Evolutionary conservation across 1,284 basidiomycete species (phyloP).

Genomic region (Ganoderma sinense): DNA sequence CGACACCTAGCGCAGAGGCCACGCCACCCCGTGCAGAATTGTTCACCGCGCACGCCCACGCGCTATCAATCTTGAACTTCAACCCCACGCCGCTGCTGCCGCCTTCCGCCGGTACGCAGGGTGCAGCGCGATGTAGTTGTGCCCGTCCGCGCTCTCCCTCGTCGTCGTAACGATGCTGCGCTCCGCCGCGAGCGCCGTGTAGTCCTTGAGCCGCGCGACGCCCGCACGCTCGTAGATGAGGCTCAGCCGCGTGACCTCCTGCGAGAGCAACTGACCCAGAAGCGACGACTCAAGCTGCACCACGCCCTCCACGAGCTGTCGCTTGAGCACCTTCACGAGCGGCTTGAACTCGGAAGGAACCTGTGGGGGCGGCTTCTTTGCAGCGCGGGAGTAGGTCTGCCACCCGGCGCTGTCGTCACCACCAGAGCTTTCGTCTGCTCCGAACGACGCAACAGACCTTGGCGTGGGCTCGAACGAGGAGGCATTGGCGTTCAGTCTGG

Average conservation of each 20-base stretch:
- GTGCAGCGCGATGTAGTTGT: constrained; percentile 55
- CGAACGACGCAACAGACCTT: not conserved
- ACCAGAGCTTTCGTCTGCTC: not conserved
- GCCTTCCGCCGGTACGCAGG: constrained; percentile 28
- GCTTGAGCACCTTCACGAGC: constrained; percentile 38
- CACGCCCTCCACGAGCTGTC: constrained; percentile 43
- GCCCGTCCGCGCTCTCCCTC: constrained; percentile 35
- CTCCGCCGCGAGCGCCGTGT: constrained; percentile 53
- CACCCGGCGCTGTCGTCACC: constrained; percentile 9
- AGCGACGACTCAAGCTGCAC: constrained; percentile 35
- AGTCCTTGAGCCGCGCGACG: constrained; percentile 55
- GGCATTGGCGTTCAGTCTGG: not conserved
- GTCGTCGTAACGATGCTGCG: constrained; percentile 55
- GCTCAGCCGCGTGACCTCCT: constrained; percentile 33
- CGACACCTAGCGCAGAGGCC: not conserved
- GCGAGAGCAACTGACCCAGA: constrained; percentile 37
- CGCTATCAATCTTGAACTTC: not conserved
- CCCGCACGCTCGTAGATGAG: constrained; percentile 53
- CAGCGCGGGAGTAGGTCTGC: constrained; percentile 22
- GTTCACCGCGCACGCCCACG: not conserved
- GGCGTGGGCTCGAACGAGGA: not conserved
- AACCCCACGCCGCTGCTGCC: not conserved
- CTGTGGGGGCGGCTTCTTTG: constrained; percentile 18
- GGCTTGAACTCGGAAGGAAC: constrained; percentile 34
- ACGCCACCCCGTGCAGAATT: not conserved